Conservation (phyloP, 345 rosid species). For the Eucalyptus regnans region DNA sequence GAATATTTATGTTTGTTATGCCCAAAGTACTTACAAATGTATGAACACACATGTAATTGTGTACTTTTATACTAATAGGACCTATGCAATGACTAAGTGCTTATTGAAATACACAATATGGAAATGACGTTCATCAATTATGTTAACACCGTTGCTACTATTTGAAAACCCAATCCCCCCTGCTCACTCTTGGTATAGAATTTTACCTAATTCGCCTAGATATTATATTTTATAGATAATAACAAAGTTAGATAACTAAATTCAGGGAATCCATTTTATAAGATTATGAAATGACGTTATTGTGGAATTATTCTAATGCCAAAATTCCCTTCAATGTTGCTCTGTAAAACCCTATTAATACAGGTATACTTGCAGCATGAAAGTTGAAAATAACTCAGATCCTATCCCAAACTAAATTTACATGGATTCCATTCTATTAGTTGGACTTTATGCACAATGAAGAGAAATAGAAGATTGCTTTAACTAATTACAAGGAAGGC, state of each 20-base stretch:
- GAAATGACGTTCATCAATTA: too few relatives aligned
- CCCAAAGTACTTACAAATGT: too few relatives aligned
- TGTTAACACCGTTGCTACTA: fast-evolving
- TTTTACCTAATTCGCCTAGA: background rate
- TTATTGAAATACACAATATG: too few relatives aligned
- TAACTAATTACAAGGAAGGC: background rate
- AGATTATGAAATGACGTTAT: background rate
- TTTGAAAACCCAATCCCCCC: background rate
- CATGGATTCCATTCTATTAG: too few relatives aligned
- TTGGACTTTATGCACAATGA: too few relatives aligned
- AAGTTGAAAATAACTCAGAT: too few relatives aligned
- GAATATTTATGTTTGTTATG: too few relatives aligned
- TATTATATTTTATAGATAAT: background rate
- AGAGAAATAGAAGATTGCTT: background rate
- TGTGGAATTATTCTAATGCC: background rate
- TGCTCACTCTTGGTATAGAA: background rate
- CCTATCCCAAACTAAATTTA: too few relatives aligned
- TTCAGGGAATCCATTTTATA: background rate
- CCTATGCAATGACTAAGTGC: background rate
- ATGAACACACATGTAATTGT: background rate
- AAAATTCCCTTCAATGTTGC: background rate
- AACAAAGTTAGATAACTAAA: background rate
- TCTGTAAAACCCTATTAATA: fast-evolving
- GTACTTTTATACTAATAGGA: background rate
- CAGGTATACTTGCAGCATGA: background rate